Conservation (phyloP, 2,329 filamentous ascomycete genomes). For the Nannizziopsis arthrosporioides region DNA sequence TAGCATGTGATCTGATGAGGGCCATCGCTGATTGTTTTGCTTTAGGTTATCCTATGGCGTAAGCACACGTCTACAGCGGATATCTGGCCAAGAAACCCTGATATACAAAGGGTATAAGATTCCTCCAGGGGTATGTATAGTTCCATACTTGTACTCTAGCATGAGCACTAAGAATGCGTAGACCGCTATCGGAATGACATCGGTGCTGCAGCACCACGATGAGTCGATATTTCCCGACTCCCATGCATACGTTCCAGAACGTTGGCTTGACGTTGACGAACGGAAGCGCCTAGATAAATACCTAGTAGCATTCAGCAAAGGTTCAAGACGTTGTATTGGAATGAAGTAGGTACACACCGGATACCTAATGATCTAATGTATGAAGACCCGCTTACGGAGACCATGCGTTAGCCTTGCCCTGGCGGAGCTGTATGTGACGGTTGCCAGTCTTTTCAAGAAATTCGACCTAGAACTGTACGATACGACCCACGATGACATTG, state of each 20-base stretch:
- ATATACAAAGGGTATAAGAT: conserved; percentile 15
- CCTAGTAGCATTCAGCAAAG: conserved; percentile 19
- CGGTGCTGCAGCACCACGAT: conserved; percentile 18
- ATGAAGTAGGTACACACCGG: conserved; percentile 16
- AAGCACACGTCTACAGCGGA: conserved; percentile 15
- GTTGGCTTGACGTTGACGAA: conserved; percentile 17
- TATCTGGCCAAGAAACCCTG: conserved; percentile 13
- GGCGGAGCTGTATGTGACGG: conserved; percentile 13
- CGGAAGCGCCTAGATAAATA: conserved; percentile 17
- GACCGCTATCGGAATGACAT: conserved; percentile 19
- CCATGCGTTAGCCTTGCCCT: conserved; percentile 10
- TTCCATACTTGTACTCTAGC: neutral
- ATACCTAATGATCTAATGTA: neutral
- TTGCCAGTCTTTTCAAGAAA: conserved; percentile 10
- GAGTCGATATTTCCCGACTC: conserved; percentile 19
- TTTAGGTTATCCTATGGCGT: conserved; percentile 17
- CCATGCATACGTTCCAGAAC: conserved; percentile 16
- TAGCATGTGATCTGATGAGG: too few species aligned
- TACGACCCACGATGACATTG: conserved; percentile 17
- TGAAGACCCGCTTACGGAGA: neutral
- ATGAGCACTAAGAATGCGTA: neutral
- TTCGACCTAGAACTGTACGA: conserved; percentile 15
- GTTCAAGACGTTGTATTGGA: conserved; percentile 16
- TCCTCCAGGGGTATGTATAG: conserved; percentile 15
- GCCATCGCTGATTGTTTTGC: neutral